These are phyloP conservation scores for Vigna mungo DNA, from an alignment of 306 rosid genomes.

Conservation along the genomic window DNA sequence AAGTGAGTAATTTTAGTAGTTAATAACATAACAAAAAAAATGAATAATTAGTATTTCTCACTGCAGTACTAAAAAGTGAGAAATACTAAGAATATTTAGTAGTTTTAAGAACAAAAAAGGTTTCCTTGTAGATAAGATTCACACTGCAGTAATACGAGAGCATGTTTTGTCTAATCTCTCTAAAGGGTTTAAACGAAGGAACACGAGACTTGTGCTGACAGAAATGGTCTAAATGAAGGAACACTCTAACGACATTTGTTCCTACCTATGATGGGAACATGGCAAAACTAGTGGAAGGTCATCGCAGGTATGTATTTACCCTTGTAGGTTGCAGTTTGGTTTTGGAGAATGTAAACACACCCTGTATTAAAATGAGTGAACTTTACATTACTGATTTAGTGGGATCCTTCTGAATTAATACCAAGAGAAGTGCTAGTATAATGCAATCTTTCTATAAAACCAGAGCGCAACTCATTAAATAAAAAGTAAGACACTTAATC, in stretches of 20 bases:
- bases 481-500: no score
- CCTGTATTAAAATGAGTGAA: background rate
- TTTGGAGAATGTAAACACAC: background rate
- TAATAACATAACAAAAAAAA: no score
- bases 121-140: no score
- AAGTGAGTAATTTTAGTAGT: no score
- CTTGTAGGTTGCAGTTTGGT: constrained; percentile 11
- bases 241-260: constrained; percentile 56
- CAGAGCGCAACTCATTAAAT: no score
- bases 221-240: constrained; percentile 64
- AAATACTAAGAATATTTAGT: no score
- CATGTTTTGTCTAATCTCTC: constrained; percentile 72
- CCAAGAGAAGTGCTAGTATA: no score
- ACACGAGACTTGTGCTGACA: constrained; percentile 71
- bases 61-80: no score
- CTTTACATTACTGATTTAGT: background rate
- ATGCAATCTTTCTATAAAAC: no score
- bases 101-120: no score
- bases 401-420: background rate
- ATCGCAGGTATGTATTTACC: constrained; percentile 71
- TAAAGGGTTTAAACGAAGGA: constrained; percentile 73
- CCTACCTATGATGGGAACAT: constrained; percentile 94
- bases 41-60: no score
- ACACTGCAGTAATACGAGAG: no score
- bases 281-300: constrained; percentile 95